Evolutionary conservation across 2,329 filamentous ascomycete species (phyloP), one percentile per base, ranked within the genome.

Genomic region (Penicillium thymicola): DNA sequence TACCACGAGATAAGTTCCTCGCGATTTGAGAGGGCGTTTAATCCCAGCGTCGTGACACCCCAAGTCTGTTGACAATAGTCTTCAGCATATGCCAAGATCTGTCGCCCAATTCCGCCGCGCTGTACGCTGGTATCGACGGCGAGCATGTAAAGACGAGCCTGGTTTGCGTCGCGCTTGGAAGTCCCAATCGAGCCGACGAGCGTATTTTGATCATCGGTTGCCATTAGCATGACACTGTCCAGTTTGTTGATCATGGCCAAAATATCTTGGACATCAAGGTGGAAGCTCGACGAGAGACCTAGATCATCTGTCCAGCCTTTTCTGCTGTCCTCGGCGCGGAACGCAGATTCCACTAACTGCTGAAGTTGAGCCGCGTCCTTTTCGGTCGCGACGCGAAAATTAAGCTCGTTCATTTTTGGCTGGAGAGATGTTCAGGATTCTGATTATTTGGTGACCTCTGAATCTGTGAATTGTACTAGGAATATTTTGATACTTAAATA

Each of bases 251-350:
- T 75, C 1, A 54, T 63, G 21, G 56, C 46, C 23, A 61, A 18
- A 2, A 72, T 57, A 5, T 68, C 60, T 2, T 66, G 57, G 32
- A 66, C 43, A n/a, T 59, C 44, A 25, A 70, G 50, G 8, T 47
- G 58, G 38, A 72, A 72, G 38, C 54, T 52, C 2, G 61, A 57
- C 2, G 62, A 61, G 34, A 72, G 67, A 4, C 67, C 67, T 34
- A 70, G 63, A 51, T 75, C 65, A 4, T 67, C 76, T 0, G 72
- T 72, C 73, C 73, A 76, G 55, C 65, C 58, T 52, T 68, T 55
- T 47, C 76, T 65, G 56, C 58, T 72, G 41, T 78, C 76, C 3
- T 71, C 65, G 43, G 75, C 67, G 34, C 74, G 75, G 45, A 79
- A 79, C 0, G 77, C 75, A 13, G 70, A 60, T 49, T 79, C 67